A percentile compares a stretch with the other conserved stretches of the same genome.
Conservation (phyloP, 164 flowering plant species). For the Kingdonia uniflora region DNA sequence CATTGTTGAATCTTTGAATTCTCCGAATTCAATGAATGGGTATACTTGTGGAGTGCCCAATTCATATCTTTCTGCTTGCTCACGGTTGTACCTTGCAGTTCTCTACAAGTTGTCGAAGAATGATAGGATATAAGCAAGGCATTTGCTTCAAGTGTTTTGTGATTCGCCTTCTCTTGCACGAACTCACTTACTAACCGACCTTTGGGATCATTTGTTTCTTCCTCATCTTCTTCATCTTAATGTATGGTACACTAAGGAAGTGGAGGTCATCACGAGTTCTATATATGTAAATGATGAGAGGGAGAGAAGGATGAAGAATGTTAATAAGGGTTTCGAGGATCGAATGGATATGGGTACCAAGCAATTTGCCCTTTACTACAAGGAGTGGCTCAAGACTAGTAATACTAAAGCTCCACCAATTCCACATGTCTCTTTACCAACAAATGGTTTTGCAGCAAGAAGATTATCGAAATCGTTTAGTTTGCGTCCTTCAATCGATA, state of each 20-base stretch:
- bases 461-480: conserved; percentile 25
- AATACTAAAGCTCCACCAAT: conserved; percentile 35
- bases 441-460: conserved; percentile 21
- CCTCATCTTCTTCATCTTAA: conserved; percentile 70
- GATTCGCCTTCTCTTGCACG: conserved; percentile 53
- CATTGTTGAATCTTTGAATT: conserved; percentile 36
- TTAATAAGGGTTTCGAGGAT: conserved; percentile 35
- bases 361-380: conserved; percentile 54
- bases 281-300: conserved; percentile 7
- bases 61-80: conserved; percentile 49
- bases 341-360: conserved; percentile 53
- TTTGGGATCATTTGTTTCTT: conserved; percentile 71
- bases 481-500: conserved; percentile 21
- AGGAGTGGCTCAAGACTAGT: conserved; percentile 48
- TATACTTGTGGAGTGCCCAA: conserved; percentile 32
- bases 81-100: conserved; percentile 52
- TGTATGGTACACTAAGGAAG: conserved; percentile 47
- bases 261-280: conserved; percentile 19
- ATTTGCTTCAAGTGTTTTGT: conserved; percentile 53
- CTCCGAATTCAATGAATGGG: conserved; percentile 17
- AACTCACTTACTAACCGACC: conserved; percentile 46
- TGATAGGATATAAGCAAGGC: conserved; percentile 40
- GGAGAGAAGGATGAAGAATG: conserved; percentile 26
- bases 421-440: conserved; percentile 46
- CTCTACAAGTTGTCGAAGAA: conserved; percentile 53